Conservation (phyloP, 1,284 basidiomycete genomes). For the Puccinia sorghi region DNA sequence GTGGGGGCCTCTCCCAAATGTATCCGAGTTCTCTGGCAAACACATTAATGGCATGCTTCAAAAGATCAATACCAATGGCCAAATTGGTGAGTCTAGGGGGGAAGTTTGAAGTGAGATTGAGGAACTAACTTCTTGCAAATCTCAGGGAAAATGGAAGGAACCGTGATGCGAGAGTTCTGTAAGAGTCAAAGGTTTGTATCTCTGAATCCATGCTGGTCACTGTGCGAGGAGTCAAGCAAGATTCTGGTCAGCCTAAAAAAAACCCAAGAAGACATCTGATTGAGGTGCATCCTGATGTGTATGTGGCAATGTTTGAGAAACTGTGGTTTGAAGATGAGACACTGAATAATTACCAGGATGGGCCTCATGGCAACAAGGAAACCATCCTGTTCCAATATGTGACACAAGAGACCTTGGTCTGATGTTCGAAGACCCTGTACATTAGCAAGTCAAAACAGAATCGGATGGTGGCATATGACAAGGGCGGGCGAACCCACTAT, state of each 20-base stretch:
- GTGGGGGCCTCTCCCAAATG: conserved; percentile 11
- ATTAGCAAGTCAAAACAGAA: background rate
- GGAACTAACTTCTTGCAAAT: too few species aligned
- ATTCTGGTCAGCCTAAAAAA: too few species aligned
- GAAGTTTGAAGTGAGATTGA: too few species aligned
- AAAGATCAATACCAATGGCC: background rate
- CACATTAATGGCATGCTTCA: conserved; percentile 3
- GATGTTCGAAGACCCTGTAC: too few species aligned
- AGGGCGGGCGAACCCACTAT: background rate
- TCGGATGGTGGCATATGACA: background rate
- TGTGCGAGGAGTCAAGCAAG: background rate
- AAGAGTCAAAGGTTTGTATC: conserved; percentile 3
- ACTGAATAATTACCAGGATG: background rate
- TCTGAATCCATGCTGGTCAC: background rate
- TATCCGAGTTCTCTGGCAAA: conserved; percentile 13
- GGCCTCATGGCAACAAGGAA: conserved; percentile 3
- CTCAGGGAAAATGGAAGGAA: conserved; percentile 10
- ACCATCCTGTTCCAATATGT: too few species aligned
- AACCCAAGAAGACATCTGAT: background rate
- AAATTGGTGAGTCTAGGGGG: conserved; percentile 1
- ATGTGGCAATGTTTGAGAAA: background rate
- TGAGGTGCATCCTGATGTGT: background rate
- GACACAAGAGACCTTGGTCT: too few species aligned
- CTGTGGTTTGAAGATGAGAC: background rate
- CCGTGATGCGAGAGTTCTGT: background rate